A percentile compares a stretch with the other conserved stretches of the same genome.
Conservation (phyloP, 2,329 filamentous ascomycete species). For the Mariannaea sp. region DNA sequence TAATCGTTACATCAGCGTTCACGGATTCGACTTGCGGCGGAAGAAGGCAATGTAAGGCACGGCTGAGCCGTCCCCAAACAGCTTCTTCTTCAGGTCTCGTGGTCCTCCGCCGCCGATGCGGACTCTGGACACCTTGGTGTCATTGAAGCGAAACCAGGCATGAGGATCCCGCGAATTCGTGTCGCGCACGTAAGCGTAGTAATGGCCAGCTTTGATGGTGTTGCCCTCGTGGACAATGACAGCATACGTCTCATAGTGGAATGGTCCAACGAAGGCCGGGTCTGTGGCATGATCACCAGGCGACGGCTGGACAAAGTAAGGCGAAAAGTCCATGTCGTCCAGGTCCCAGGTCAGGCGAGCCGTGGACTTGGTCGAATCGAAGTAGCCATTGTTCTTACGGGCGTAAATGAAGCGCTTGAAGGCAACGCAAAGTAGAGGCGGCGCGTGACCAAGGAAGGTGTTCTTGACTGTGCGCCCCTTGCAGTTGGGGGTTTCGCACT, state of each 20-base stretch:
- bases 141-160: constrained; percentile 57
- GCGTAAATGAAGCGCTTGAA: constrained; percentile 63
- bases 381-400: too few relatives aligned
- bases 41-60: constrained; percentile 56
- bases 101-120: constrained; percentile 46
- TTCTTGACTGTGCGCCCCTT: constrained; percentile 71
- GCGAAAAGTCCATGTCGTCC: constrained; percentile 63
- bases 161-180: constrained; percentile 50
- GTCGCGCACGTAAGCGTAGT: constrained; percentile 72
- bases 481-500: constrained; percentile 70
- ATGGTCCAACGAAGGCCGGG: constrained; percentile 57
- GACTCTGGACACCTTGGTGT: constrained; percentile 48
- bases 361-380: constrained; percentile 65
- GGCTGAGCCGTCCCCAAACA: constrained; percentile 45
- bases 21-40: constrained; percentile 43
- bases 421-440: constrained; percentile 77
- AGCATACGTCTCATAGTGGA: constrained; percentile 83
- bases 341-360: constrained; percentile 78
- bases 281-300: constrained; percentile 41
- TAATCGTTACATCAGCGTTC: constrained; percentile 13
- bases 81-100: constrained; percentile 44
- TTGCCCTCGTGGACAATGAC: constrained; percentile 78
- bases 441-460: constrained; percentile 76
- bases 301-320: constrained; percentile 46
- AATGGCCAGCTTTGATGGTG: constrained; percentile 75